phyloP scores from a whole-genome alignment of 768 basidiomycete genomes.

The Amanita pseudoporphyria region DNA sequence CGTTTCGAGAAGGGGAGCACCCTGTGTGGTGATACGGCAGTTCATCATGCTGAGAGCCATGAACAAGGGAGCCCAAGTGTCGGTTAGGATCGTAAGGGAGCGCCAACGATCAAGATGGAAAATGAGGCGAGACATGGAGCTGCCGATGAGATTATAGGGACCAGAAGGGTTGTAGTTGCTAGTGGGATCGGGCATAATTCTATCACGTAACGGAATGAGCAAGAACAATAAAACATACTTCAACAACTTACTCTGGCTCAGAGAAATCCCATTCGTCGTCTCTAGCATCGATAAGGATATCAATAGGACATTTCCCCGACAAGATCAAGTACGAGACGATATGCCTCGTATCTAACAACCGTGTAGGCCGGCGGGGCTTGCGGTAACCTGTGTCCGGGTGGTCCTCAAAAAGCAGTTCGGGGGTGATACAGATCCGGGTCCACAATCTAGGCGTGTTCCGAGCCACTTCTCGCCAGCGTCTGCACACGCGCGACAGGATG shows the following conservation, averaged over 20 bases:
- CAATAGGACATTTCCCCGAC: constrained; percentile 38
- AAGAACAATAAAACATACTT: not conserved
- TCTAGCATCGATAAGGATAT: constrained; percentile 49
- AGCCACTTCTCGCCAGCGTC: constrained; percentile 44
- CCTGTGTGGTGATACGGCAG: constrained; percentile 20
- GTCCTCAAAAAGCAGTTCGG: constrained; percentile 26
- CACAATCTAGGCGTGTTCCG: constrained; percentile 40
- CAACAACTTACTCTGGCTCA: constrained; percentile 34
- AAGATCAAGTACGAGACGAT: constrained; percentile 33
- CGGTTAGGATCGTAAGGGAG: constrained; percentile 42
- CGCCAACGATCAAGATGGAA: constrained; percentile 45
- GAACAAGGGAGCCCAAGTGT: constrained; percentile 51
- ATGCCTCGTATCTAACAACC: constrained; percentile 29
- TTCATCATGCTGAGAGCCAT: constrained; percentile 38
- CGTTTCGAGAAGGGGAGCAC: constrained; percentile 36
- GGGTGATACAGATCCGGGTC: constrained; percentile 44
- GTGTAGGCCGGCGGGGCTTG: too few species aligned
- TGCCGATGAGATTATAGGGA: constrained; percentile 32
- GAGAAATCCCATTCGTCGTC: constrained; percentile 51
- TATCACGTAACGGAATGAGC: constrained; percentile 13
- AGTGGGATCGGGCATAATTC: constrained; percentile 18
- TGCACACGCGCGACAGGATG: constrained; percentile 37
- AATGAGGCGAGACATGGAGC: constrained; percentile 36
- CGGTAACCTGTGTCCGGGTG: too few species aligned
- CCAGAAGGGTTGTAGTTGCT: constrained; percentile 27